Evolutionary conservation across 2,329 filamentous ascomycete genomes (phyloP).

Genomic region (Diplodia mutila): DNA sequence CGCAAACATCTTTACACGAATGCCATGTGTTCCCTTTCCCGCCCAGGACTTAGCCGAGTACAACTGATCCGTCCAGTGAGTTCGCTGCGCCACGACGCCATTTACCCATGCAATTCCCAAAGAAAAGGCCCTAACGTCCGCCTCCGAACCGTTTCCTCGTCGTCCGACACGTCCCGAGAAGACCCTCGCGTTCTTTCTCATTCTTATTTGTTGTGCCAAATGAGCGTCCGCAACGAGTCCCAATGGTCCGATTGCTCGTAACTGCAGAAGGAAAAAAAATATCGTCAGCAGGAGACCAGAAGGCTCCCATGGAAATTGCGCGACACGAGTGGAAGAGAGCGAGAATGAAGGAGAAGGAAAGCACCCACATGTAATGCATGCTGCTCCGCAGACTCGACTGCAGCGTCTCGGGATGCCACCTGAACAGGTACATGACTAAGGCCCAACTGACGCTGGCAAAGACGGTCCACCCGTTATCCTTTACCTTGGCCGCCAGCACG

Average conservation of each 20-base stretch:
- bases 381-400: constrained; percentile 90
- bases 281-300: constrained; percentile 1
- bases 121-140: not conserved
- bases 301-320: not conserved
- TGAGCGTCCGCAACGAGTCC: constrained; percentile 81
- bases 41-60: not conserved
- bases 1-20: not conserved
- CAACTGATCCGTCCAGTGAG: not conserved
- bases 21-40: not conserved
- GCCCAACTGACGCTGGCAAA: constrained; percentile 94
- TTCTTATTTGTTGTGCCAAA: constrained; percentile 76
- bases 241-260: constrained; percentile 84
- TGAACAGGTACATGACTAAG: constrained; percentile 92
- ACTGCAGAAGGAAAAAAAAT: constrained; percentile 42
- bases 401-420: constrained; percentile 86
- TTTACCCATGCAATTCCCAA: constrained; percentile 1
- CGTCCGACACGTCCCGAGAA: too few relatives aligned
- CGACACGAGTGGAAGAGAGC: not conserved
- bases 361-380: constrained; percentile 93
- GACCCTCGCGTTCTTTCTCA: not conserved
- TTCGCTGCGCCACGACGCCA: not conserved
- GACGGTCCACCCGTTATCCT: constrained; percentile 79
- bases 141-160: too few relatives aligned
- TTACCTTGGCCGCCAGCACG: constrained; percentile 43
- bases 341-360: constrained; percentile 8